Evolutionary conservation across 805 yeast species (phyloP), one percentile per base, ranked within the genome.

Genomic region (Suhomyces xylopsoci): DNA sequence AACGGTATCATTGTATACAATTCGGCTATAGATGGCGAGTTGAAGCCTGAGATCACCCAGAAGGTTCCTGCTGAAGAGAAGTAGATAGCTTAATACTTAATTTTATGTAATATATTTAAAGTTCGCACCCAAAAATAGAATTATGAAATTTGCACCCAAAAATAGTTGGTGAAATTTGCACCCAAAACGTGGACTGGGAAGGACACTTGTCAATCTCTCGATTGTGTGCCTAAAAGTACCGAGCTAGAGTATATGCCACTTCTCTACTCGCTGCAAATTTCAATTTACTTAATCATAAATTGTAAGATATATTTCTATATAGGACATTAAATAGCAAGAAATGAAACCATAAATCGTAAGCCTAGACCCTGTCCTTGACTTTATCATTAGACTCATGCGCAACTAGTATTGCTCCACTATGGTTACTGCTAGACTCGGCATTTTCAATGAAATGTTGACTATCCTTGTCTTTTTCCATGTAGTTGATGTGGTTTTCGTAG

Each of bases 1-100:
- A 73, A 73, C 53, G 76, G 76, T 12, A 71, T 72, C 50, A 62
- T 70, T 9, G 55, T 71, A 41, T 71, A 56, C 51, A 60, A 63
- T 45, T 63, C 67, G 10, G 51, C 50, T 25, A 51, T 52, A 2
- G 66, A 63, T 48, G 60, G 65, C 6, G 67, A 61, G 15, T 51
- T 53, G 34, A 44, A 22, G 4, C 50, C 53, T 6, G 52, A 38
- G 7, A 19, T 15, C 9, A 7, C 41, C 9, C 41, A 36, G 1
- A 15, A n/a, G 19, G 41, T 5, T 36, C 19, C 12, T 9, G 20
- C 12, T 38, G 42, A 38, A 24, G 14, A 38, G 42, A 38, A 19
- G n/a, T 15, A 36, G 24, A 14, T 17, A 36, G 12, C 20, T 36
- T 8, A 15, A 7, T 15, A 9, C 2, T 36, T 9, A 36, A 19